These are phyloP conservation scores for Stagonosporopsis tanaceti DNA, from an alignment of 2,329 filamentous ascomycete genomes.

Conservation along the genomic window DNA sequence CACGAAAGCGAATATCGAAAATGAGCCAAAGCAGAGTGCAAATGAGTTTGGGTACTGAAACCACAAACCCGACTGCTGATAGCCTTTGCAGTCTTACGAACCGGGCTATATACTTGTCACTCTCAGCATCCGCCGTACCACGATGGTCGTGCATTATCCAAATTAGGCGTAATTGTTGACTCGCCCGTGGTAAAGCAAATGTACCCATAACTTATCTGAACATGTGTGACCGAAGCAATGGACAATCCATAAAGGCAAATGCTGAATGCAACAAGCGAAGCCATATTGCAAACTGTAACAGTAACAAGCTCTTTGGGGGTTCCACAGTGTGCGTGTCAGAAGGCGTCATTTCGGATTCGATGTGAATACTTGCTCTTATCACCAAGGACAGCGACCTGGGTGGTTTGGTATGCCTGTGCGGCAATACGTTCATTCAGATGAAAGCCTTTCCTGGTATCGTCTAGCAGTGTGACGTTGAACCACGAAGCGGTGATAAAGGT, in stretches of 20 bases:
- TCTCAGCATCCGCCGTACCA: background rate
- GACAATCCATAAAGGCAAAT: conserved; percentile 13
- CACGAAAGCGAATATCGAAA: background rate
- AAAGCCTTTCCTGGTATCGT: background rate
- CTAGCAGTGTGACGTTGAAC: background rate
- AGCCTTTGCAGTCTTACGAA: background rate
- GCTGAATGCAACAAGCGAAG: conserved; percentile 15
- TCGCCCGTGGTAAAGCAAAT: conserved; percentile 20
- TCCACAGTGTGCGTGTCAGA: conserved; percentile 6
- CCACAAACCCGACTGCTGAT: background rate
- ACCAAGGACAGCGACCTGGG: background rate
- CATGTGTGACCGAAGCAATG: conserved; percentile 27
- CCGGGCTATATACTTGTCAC: background rate
- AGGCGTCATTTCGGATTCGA: background rate
- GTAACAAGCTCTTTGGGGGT: conserved; percentile 13
- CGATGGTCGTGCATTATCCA: background rate
- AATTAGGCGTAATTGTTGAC: conserved; percentile 25
- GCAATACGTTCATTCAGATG: background rate
- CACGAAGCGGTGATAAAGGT: background rate
- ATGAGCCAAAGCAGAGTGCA: background rate
- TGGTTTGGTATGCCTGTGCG: background rate
- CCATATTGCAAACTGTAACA: conserved; percentile 19
- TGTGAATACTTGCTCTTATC: background rate
- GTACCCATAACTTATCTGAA: conserved; percentile 11
- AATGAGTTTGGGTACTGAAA: background rate